Percentiles rank a stretch among this genome's conserved stretches.
Evolutionary conservation across 345 rosid genomes (phyloP).

Genomic region (thale cress (Arabidopsis thaliana)): TAIR10.1 NC_003070.9:10045501-10046000

Average conservation of each 20-base stretch:
- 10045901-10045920: neutral
- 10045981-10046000: neutral
- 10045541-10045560: no score
- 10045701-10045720: conserved; percentile 37
- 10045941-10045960: neutral
- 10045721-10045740: conserved; percentile 40
- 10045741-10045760: conserved; percentile 57
- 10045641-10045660: conserved; percentile 46
- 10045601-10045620: neutral
- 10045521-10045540: neutral
- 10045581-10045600: neutral
- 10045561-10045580: neutral
- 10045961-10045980: neutral
- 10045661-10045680: conserved; percentile 48
- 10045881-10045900: neutral
- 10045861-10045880: neutral
- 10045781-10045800: conserved; percentile 39
- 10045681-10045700: conserved; percentile 49
- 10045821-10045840: conserved; percentile 44
- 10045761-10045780: conserved; percentile 59
- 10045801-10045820: conserved; percentile 46
- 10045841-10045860: conserved; percentile 46
- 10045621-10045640: conserved; percentile 40
- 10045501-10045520: conserved; percentile 15
- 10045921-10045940: neutral